phyloP scores from a whole-genome alignment of 371 early-diverging fungal species.

The Mucor piriformis region DNA sequence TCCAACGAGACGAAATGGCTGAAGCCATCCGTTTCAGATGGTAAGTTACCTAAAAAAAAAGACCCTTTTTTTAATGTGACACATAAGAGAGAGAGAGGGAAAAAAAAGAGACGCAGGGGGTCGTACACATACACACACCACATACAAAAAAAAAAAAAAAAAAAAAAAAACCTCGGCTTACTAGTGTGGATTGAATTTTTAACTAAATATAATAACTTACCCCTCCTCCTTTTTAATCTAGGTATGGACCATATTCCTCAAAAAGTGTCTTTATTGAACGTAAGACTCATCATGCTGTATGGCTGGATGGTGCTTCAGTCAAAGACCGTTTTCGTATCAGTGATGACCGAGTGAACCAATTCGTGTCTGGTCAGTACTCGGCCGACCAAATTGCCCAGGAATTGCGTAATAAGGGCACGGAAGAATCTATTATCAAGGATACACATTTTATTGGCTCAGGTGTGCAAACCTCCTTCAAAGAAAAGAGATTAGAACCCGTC shows the following conservation, averaged over 20 bases:
- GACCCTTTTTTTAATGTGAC: slow-evolving; percentile 1
- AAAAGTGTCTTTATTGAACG: slow-evolving; percentile 87
- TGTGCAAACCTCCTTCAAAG: slow-evolving; percentile 70
- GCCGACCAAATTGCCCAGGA: slow-evolving; percentile 85
- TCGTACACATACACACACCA: too few relatives aligned
- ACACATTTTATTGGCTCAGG: slow-evolving; percentile 72
- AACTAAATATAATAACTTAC: not conserved
- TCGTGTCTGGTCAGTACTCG: slow-evolving; percentile 79
- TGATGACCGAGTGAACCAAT: slow-evolving; percentile 41
- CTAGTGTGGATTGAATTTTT: not conserved
- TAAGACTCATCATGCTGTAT: slow-evolving; percentile 88
- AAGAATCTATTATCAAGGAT: slow-evolving; percentile 70
- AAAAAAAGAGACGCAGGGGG: slow-evolving; percentile 8
- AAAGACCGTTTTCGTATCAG: slow-evolving; percentile 57
- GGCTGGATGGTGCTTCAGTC: slow-evolving; percentile 92
- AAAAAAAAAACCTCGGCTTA: not conserved
- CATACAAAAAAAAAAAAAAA: not conserved
- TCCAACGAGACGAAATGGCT: slow-evolving; percentile 89
- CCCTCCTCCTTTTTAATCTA: slow-evolving; percentile 16
- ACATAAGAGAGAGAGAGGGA: not conserved
- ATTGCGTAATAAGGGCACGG: slow-evolving; percentile 68
- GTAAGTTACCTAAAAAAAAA: slow-evolving; percentile 57
- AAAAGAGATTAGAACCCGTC: slow-evolving; percentile 77
- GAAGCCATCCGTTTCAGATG: slow-evolving; percentile 89
- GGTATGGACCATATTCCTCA: slow-evolving; percentile 59